Evolutionary conservation across 495 filamentous ascomycete species (phyloP).

Genomic region (Neurospora intermedia): DNA sequence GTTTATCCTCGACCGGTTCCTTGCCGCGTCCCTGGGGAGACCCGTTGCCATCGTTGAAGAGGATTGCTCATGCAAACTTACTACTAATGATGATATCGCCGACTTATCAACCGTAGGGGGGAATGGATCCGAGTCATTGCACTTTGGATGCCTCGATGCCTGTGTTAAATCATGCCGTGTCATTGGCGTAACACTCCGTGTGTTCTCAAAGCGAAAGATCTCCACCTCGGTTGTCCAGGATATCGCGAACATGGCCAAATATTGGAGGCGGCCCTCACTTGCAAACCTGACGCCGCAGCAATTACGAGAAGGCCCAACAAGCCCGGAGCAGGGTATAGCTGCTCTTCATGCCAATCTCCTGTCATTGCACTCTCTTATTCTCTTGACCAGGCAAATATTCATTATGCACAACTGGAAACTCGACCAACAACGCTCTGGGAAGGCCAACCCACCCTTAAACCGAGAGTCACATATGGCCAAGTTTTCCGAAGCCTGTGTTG

Average conservation of each 20-base stretch:
- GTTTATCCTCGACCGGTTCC: constrained; percentile 51
- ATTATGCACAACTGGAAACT: constrained; percentile 36
- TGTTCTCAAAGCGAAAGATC: constrained; percentile 60
- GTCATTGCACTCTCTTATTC: constrained; percentile 63
- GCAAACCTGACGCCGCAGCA: constrained; percentile 36
- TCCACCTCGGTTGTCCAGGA: constrained; percentile 55
- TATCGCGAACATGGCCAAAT: constrained; percentile 47
- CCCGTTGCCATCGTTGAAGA: constrained; percentile 52
- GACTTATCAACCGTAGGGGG: constrained; percentile 15
- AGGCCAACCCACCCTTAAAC: constrained; percentile 17
- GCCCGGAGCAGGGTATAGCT: constrained; percentile 48
- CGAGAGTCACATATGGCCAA: constrained; percentile 41
- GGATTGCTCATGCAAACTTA: constrained; percentile 39
- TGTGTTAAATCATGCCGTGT: constrained; percentile 48
- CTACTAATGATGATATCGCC: constrained; percentile 29
- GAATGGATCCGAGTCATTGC: constrained; percentile 9
- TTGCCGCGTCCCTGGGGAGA: constrained; percentile 47
- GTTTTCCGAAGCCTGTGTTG: constrained; percentile 61
- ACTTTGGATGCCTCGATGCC: constrained; percentile 36
- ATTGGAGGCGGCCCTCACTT: constrained; percentile 38
- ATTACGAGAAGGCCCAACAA: constrained; percentile 33
- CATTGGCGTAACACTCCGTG: constrained; percentile 56
- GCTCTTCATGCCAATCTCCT: constrained; percentile 57
- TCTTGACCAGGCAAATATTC: constrained; percentile 64
- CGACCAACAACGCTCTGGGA: constrained; percentile 20